phyloP scores from a whole-genome alignment of 305 asterid genomes.

The Nicotiana rustica region DNA sequence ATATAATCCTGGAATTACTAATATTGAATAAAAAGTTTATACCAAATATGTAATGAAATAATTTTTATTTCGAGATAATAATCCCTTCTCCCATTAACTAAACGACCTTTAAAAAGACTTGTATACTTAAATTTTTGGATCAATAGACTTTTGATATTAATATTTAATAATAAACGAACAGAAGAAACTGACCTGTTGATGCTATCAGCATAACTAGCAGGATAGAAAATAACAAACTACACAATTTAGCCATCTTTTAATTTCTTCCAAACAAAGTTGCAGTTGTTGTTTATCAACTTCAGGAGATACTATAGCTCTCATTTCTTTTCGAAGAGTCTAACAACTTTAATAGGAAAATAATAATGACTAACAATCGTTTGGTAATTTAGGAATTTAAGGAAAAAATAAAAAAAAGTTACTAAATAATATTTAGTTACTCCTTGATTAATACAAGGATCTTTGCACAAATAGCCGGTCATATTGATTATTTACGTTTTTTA shows the following conservation, averaged over 20 bases:
- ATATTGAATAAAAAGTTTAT: no score
- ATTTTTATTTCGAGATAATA: no score
- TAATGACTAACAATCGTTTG: neutral
- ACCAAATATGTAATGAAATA: no score
- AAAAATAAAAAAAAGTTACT: neutral
- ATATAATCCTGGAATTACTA: no score
- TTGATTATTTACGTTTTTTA: neutral
- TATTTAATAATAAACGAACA: neutral
- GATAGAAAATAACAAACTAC: neutral
- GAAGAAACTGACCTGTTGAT: neutral
- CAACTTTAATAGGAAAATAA: no score
- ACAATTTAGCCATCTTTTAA: neutral
- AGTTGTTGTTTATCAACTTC: neutral
- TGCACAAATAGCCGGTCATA: no score
- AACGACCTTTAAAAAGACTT: no score
- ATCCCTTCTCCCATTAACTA: no score
- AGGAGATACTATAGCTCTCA: neutral
- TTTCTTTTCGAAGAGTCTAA: neutral
- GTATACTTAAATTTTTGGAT: no score
- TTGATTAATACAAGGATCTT: neutral
- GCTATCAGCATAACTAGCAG: conserved; percentile 4
- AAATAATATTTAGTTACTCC: neutral
- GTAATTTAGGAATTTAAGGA: neutral
- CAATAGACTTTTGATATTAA: neutral
- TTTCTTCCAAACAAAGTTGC: neutral